A percentile compares a stretch with the other conserved stretches of the same genome.
Evolutionary conservation across 352 stramenopile genomes (phyloP).

Genomic region (Aphanomyces invadans): DNA sequence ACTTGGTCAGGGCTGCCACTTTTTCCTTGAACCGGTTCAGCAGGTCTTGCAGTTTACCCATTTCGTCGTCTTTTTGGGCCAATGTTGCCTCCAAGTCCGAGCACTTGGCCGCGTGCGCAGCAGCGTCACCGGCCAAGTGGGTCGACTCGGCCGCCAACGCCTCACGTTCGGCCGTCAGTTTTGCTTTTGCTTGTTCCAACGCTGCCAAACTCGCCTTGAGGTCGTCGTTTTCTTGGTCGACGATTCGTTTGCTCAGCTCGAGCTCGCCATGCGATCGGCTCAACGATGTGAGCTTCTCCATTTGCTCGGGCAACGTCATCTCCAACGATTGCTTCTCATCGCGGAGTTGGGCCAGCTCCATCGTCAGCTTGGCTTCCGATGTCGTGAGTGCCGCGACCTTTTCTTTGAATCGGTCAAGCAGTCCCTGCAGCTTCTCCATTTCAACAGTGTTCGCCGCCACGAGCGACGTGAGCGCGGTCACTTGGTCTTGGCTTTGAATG

Average conservation of each 20-base stretch:
- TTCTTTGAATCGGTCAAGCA: slow-evolving; percentile 13
- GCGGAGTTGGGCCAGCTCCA: background rate
- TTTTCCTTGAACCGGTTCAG: slow-evolving; percentile 22
- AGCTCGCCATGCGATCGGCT: background rate
- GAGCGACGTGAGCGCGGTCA: background rate
- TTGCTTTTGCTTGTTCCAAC: background rate
- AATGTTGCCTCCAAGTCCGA: background rate
- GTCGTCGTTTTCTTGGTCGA: background rate
- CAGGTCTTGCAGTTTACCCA: background rate
- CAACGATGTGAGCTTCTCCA: background rate
- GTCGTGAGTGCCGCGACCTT: background rate
- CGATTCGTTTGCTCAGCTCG: background rate
- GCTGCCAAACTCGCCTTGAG: background rate
- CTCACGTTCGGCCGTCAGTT: background rate
- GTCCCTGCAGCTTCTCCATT: slow-evolving; percentile 4
- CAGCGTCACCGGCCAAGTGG: background rate
- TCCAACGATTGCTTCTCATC: slow-evolving; percentile 14
- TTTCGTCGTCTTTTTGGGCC: background rate
- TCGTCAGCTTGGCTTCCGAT: slow-evolving; percentile 2
- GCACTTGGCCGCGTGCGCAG: background rate
- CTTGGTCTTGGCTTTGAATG: background rate
- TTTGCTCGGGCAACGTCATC: background rate
- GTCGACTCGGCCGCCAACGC: background rate
- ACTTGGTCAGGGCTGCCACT: slow-evolving; percentile 2
- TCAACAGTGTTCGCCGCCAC: background rate